Base-by-base conservation (phyloP, 352 stramenopile genomes). In the Blastocystis sp. region DNA sequence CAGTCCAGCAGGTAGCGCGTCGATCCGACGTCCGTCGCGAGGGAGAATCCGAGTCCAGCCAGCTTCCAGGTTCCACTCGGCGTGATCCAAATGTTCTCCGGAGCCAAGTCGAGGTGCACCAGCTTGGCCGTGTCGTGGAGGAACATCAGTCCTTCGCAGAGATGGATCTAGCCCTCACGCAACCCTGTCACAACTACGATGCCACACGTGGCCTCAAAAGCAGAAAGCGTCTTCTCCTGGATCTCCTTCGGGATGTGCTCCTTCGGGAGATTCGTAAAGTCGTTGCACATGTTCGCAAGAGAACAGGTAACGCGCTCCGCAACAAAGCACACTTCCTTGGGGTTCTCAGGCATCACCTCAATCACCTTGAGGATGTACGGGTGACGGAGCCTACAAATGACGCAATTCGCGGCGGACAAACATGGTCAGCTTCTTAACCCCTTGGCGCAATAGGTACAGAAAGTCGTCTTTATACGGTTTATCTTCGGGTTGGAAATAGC, bases 11-110 rank as follows among this genome's bases (percentile, higher is more conserved):
- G 89, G 93, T 63, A 89, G 90, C 18, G 90, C 90, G 90, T 93
- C 88, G 48, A 90, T 88, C 9, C 87, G 73, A 11, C 89, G 89
- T 34, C 90, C 91, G 6, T 87, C 61, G 14, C 90, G 84, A 87
- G 89, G 53, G 91, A 93, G 76, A 95, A 95, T 81, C 92, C 91
- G 90, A 95, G 93, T 9, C 92, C 91, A 9, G 91, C 92, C n/a
- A 95, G 88, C 81, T 95, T 94, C 92, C 91, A 95, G 84, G 93
- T 91, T 73, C 92, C 92, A 86, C 94, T 93, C 40, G 91, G 91
- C 49, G 92, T 95, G 51, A 95, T 93, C 87, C 94, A 95, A 87
- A 94, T 92, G 63, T 91, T 93, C 56, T 93, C 88, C 27, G 92
- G 91, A 3, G 90, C 89, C 0, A 94, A 61, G 76, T 89, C 93